Percentiles rank a stretch among this genome's conserved stretches.
phyloP scores from a whole-genome alignment of 129 eudicot genomes.

The Arctium lappa region DNA sequence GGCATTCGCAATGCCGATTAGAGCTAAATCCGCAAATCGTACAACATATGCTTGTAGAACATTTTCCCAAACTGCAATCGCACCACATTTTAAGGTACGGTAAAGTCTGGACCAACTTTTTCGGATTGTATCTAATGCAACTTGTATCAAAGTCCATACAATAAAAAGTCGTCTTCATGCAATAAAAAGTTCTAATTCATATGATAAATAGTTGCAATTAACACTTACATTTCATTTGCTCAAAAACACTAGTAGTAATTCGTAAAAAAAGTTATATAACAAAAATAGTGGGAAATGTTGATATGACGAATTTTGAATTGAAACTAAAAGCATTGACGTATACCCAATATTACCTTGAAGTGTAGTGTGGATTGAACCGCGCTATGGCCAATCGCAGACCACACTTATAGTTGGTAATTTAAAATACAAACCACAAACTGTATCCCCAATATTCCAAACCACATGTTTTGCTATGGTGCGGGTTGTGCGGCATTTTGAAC shows the following conservation, averaged over 20 bases:
- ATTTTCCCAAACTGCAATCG: not conserved
- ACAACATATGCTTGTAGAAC: not conserved
- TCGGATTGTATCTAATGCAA: not conserved
- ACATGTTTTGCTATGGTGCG: not conserved
- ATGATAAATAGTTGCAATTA: not conserved
- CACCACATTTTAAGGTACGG: too few species aligned
- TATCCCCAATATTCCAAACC: not conserved
- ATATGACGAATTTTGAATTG: not conserved
- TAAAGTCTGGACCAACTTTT: not conserved
- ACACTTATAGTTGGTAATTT: not conserved
- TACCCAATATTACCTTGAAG: not conserved
- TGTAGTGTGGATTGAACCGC: not conserved
- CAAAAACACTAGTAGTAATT: too few species aligned
- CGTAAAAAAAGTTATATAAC: too few species aligned
- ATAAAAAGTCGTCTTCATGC: not conserved
- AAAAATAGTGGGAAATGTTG: not conserved
- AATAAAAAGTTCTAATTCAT: too few species aligned
- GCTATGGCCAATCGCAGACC: not conserved
- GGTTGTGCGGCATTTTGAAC: not conserved
- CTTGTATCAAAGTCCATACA: not conserved
- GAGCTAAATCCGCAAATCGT: not conserved
- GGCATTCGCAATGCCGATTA: not conserved
- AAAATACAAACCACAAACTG: not conserved
- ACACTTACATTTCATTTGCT: not conserved
- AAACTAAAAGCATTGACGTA: not conserved